Evolutionary conservation across 2,329 filamentous ascomycete genomes (phyloP), one percentile per base, ranked within the genome.

Genomic region (Fusarium multiceps): DNA sequence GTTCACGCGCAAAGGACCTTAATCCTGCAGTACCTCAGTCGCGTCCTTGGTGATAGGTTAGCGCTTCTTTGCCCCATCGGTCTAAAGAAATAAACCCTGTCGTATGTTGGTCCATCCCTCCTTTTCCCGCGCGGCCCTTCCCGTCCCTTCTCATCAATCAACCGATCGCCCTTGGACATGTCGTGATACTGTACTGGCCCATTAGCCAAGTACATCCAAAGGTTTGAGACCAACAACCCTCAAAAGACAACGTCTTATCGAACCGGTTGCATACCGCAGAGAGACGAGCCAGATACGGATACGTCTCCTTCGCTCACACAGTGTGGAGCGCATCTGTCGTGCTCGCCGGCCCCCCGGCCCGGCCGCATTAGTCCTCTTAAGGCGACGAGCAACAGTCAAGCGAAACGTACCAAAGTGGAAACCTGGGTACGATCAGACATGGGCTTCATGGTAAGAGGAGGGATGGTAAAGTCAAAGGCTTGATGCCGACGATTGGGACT

Each of bases 331-430:
- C 34, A 37, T 41, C 50, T 56, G 55, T 41, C 42, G 37, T 66
- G 55, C 50, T 49, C 51, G 49, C 62, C 62, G 67, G 57, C 55
- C 40, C 56, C 55, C 66, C 67, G 67, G 67, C 49, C 67, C 67
- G 67, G 67, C 49, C 57, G 66, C 66, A 69, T 69, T 69, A 69
- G 67, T 68, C 67, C 63, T 16, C 59, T 70, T 69, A 55, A 70
- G 62, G 67, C 50, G 62, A 70, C 56, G 53, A 70, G 54, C 59
- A 55, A 67, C 45, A 55, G 48, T 66, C 67, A 69, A 69, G 67
- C 67, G 67, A 69, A 59, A 59, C 30, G 67, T 69, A 62, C 23
- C 56, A 68, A 68, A 69, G 67, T 69, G 67, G 67, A 45, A 69
- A 69, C 66, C 56, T 48, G 47, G 32, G 41, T 37, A 34, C 21